A percentile compares a stretch with the other conserved stretches of the same genome.
These are phyloP conservation scores for Pseudogymnoascus sp. DNA, from an alignment of 2,329 filamentous ascomycete genomes.

Conservation along the genomic window DNA sequence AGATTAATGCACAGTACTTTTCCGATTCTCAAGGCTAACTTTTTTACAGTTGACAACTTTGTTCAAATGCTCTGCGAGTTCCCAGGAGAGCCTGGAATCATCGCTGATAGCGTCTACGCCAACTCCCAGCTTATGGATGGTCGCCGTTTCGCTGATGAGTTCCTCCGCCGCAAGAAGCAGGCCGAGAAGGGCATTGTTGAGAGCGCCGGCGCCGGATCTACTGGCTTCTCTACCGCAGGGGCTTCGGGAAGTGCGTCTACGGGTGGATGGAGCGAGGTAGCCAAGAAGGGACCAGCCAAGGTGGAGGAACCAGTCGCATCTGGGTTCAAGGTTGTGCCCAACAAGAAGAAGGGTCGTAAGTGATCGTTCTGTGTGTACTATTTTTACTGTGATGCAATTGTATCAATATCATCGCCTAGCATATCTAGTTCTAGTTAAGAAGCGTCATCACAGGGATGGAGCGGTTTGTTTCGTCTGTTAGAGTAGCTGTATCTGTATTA, in stretches of 20 bases:
- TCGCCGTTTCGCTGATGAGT: slow-evolving; percentile 89
- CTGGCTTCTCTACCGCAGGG: slow-evolving; percentile 33
- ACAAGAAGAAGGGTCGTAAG: slow-evolving; percentile 88
- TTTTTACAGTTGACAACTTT: slow-evolving; percentile 54
- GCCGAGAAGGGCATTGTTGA: slow-evolving; percentile 87
- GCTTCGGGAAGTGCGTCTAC: slow-evolving; percentile 38
- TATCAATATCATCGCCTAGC: slow-evolving; percentile 2
- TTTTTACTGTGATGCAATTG: slow-evolving; percentile 5
- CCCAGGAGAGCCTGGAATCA: slow-evolving; percentile 68
- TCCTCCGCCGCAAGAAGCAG: slow-evolving; percentile 82
- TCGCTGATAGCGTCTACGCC: slow-evolving; percentile 83
- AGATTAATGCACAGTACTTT: slow-evolving; percentile 22
- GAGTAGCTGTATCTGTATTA: slow-evolving; percentile 7
- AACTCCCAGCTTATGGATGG: slow-evolving; percentile 85
- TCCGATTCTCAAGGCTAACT: background rate
- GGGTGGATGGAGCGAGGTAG: slow-evolving; percentile 91
- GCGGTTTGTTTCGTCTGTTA: slow-evolving; percentile 1
- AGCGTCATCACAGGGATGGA: background rate
- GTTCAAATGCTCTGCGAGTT: slow-evolving; percentile 66
- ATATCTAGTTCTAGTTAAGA: background rate
- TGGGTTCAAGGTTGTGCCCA: slow-evolving; percentile 81
- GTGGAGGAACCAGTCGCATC: slow-evolving; percentile 39
- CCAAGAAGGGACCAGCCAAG: slow-evolving; percentile 69
- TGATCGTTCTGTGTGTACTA: slow-evolving; percentile 23
- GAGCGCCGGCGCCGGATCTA: slow-evolving; percentile 45